Percentiles rank a stretch among this genome's conserved stretches.
phyloP scores from a whole-genome alignment of 2,329 filamentous ascomycete genomes.

The Venturia pyrina region DNA sequence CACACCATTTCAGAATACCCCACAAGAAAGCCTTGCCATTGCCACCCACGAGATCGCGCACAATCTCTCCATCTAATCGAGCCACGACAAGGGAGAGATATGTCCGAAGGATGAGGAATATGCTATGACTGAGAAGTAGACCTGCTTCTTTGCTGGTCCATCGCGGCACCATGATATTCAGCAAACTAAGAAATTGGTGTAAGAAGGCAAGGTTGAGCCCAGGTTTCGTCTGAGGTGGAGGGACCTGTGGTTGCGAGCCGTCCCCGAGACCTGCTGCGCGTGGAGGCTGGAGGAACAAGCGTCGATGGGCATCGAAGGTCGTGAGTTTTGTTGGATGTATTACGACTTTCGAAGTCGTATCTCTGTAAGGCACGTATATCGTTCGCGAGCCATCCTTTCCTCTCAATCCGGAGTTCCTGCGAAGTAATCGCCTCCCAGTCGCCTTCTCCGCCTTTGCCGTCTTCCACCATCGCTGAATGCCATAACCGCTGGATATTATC shows the following conservation, averaged over 20 bases:
- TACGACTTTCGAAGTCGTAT: conserved; percentile 78
- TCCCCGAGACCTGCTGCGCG: conserved; percentile 68
- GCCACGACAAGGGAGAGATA: conserved; percentile 92
- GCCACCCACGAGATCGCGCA: conserved; percentile 89
- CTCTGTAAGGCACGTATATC: conserved; percentile 89
- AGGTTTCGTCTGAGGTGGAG: conserved; percentile 82
- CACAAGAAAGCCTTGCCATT: conserved; percentile 80
- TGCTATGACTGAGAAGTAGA: conserved; percentile 74
- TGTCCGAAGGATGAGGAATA: conserved; percentile 83
- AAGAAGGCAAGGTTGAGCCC: conserved; percentile 91
- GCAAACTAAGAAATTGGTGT: conserved; percentile 88
- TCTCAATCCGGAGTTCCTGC: conserved; percentile 84
- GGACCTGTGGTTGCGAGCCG: conserved; percentile 54
- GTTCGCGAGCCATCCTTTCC: conserved; percentile 92
- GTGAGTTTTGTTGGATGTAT: conserved; percentile 84
- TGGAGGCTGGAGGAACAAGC: conserved; percentile 86
- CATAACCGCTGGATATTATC: conserved; percentile 70
- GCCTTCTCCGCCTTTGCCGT: conserved; percentile 66
- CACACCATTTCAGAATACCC: conserved; percentile 91
- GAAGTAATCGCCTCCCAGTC: conserved; percentile 69
- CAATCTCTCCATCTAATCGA: conserved; percentile 87
- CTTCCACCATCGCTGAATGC: conserved; percentile 68
- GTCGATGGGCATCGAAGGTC: conserved; percentile 91
- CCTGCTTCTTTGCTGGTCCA: conserved; percentile 96
- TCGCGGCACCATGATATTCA: conserved; percentile 95